These are phyloP conservation scores for Vigna angularis DNA, from an alignment of 306 rosid species.

Conservation along the genomic window DNA sequence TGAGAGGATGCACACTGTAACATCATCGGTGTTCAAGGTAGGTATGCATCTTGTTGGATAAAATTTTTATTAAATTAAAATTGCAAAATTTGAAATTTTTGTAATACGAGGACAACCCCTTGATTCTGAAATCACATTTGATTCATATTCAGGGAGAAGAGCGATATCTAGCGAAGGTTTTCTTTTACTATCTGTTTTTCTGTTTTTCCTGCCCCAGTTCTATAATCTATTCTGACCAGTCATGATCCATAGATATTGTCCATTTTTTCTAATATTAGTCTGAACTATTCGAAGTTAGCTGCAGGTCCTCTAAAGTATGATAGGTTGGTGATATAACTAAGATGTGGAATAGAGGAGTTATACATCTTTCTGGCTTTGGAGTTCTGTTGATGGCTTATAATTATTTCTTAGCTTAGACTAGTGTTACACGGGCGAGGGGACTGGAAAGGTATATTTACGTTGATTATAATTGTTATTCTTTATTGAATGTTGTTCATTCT, in stretches of 20 bases:
- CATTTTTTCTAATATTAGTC: constrained; percentile 1
- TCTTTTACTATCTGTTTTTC: background rate
- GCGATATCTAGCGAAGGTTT: background rate
- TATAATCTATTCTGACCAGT: background rate
- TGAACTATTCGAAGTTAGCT: constrained; percentile 5
- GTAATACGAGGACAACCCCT: background rate
- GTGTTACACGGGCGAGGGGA: background rate
- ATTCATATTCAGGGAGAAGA: constrained; percentile 8
- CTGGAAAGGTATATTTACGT: constrained; percentile 3
- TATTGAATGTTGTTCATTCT: constrained; percentile 21
- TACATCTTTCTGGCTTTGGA: constrained; percentile 25
- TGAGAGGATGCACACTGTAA: too few relatives aligned
- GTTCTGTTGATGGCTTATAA: constrained; percentile 8
- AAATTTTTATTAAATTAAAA: too few relatives aligned
- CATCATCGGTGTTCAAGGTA: too few relatives aligned
- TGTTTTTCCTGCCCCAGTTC: background rate
- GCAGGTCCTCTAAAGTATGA: constrained; percentile 4
- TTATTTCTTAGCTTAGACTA: background rate
- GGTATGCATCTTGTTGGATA: too few relatives aligned
- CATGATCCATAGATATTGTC: background rate
- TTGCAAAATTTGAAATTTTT: background rate
- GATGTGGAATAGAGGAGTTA: background rate
- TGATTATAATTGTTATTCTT: background rate
- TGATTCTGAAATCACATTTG: background rate
- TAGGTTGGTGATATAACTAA: constrained; percentile 20